Conservation (phyloP, 139 green algal species). For the Picochlorum sp. region DNA sequence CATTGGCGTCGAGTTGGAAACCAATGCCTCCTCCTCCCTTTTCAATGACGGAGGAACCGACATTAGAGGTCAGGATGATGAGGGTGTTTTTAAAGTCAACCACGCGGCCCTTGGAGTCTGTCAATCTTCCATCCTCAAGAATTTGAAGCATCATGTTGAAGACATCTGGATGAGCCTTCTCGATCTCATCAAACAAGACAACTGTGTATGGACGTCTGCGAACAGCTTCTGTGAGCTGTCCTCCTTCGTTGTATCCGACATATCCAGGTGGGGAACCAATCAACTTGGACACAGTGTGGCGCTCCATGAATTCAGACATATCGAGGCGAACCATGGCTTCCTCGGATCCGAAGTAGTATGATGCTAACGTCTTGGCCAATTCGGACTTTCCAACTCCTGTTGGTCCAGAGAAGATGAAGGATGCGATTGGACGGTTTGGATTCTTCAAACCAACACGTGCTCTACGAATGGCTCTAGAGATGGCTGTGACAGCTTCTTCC, state of each 20-base stretch:
- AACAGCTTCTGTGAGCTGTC: slow-evolving; percentile 98
- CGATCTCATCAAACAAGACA: slow-evolving; percentile 99
- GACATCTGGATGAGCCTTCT: slow-evolving; percentile 99
- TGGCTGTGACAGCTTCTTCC: slow-evolving; percentile 90
- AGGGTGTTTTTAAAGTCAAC: slow-evolving; percentile 99
- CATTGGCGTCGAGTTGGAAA: slow-evolving; percentile 55
- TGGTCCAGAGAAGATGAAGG: slow-evolving; percentile 92
- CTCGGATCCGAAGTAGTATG: slow-evolving; percentile 97
- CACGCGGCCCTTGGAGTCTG: slow-evolving; percentile 83
- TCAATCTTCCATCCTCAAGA: slow-evolving; percentile 87
- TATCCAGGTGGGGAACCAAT: slow-evolving; percentile 98
- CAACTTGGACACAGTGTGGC: slow-evolving; percentile 98
- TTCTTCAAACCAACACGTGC: slow-evolving; percentile 97
- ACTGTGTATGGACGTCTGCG: slow-evolving; percentile 93
- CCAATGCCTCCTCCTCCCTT: slow-evolving; percentile 80
- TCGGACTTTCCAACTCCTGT: slow-evolving; percentile 96
- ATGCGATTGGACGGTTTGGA: slow-evolving; percentile 93
- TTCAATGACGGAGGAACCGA: slow-evolving; percentile 92
- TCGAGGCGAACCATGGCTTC: slow-evolving; percentile 96
- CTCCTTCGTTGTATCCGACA: slow-evolving; percentile 97
- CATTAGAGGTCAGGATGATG: slow-evolving; percentile 99
- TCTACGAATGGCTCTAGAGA: slow-evolving; percentile 84
- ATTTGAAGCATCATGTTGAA: slow-evolving; percentile 99
- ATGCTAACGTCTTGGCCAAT: slow-evolving; percentile 96
- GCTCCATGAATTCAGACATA: slow-evolving; percentile 99